phyloP scores from a whole-genome alignment of 345 rosid genomes.

The Syzygium aqueum region DNA sequence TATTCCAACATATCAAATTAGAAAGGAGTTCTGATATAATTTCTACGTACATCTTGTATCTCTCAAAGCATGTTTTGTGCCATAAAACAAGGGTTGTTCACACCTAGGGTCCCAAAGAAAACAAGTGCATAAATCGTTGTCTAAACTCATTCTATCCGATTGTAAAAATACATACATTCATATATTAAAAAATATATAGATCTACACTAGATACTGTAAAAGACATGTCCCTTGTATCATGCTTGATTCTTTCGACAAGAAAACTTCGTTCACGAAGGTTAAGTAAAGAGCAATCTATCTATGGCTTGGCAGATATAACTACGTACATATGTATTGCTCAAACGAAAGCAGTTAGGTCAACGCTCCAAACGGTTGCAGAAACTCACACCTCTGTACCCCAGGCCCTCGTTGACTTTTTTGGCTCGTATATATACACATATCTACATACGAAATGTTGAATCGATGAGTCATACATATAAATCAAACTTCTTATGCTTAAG shows the following conservation, averaged over 20 bases:
- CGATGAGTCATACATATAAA: background rate
- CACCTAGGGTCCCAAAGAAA: background rate
- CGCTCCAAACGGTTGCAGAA: background rate
- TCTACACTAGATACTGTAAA: background rate
- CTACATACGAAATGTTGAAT: background rate
- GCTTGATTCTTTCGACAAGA: background rate
- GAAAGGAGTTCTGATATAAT: background rate
- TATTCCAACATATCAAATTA: background rate
- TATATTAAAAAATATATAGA: too few relatives aligned
- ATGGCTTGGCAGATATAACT: too few relatives aligned
- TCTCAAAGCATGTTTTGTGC: background rate
- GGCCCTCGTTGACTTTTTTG: background rate
- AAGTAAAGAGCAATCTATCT: background rate
- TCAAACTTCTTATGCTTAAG: background rate
- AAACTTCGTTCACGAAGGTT: background rate
- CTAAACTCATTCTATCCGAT: too few relatives aligned
- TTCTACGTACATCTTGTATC: background rate
- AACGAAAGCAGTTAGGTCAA: background rate
- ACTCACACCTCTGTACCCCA: background rate
- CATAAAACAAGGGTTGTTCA: background rate
- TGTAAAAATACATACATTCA: too few relatives aligned
- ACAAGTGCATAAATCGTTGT: background rate
- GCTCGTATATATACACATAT: background rate
- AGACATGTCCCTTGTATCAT: background rate
- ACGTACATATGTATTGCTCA: too few relatives aligned